Evolutionary conservation across 495 filamentous ascomycete species (phyloP), one percentile per base, ranked within the genome.

Genomic region (Aspergillus ostianus): DNA sequence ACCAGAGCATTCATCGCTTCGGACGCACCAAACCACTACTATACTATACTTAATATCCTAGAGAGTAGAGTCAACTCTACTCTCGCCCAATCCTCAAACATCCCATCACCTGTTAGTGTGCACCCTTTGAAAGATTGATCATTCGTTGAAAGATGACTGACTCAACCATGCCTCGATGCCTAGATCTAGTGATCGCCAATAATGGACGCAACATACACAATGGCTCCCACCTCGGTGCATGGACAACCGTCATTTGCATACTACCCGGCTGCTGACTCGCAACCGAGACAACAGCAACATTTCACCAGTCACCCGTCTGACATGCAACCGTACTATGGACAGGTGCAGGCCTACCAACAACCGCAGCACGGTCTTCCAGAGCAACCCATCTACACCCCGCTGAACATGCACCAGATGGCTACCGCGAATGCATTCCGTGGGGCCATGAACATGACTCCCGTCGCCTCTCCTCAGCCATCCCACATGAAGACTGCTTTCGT

Each of bases 231-330:
- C 8, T 30, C 29, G 80, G 59, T 81, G 68, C 88, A 89, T 80
- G 89, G 86, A 48, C 90, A 91, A 69, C 82, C 90, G 55, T 79
- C 89, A 18, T 97, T 95, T 82, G 92, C 90, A 85, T 97, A 93
- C 81, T 98, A 96, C 77, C 88, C 85, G 58, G 90, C 93, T 56
- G 83, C 87, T 49, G 87, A 82, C 69, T 79, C 84, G 49, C 89
- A 96, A 69, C 36, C 36, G 36, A 78, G 87, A 68, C 90, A 91
- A 66, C 90, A 93, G 70, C 90, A 91, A 65, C 90, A 93, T 70
- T 96, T 92, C 80, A 84, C 87, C 61, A 85, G 86, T 55, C 90
- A 92, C 55, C 91, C 91, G 52, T 69, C 76, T 58, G 75, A 80
- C 51, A 64, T 77, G 64, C 66, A 68, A 53, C 58, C 67, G 56